Evolutionary conservation across 73 alveolate genomes (phyloP), one percentile per base, ranked within the genome.

Genomic region (Blepharisma japonicum): DNA sequence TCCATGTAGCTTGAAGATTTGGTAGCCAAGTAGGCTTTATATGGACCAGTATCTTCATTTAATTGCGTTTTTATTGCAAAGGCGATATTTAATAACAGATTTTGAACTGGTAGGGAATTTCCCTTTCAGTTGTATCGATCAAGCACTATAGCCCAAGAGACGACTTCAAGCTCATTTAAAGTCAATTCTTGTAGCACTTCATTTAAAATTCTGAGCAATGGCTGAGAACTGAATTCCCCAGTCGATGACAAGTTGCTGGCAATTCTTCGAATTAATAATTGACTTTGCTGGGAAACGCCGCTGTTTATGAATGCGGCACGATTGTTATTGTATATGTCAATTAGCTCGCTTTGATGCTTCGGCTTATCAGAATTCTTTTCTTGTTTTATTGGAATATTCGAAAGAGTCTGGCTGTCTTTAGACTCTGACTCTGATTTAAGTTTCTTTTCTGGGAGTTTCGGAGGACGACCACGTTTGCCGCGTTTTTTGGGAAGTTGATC

Each of bases 201-300:
- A 61, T 61, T 61, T 9, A 61, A 61, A 14, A 61, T 61, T 39
- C 14, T 25, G 18, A 61, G 47, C 23, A 61, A 61, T 14, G 74
- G 74, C 23, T 61, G 74, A 8, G 18, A 11, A 14, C 23, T 61
- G 23, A 25, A 14, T 14, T 39, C 23, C 23, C 23, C 74, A 61
- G 74, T n/a, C n/a, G 23, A n/a, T 20, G 14, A 61, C 11, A 39
- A 9, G 46, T 25, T 61, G 11, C 18, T 8, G 5, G 47, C 11
- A 2, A 61, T 61, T 25, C 23, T 61, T 9, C 74, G 39, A 14
- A 61, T 18, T 14, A 61, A 39, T 14, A 14, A 39, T 25, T 61
- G 74, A 25, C 74, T 61, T 25, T 61, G 74, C 23, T 61, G 74
- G 14, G 74, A 61, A 25, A 61, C 23, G n/a, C 74, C 74, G 11